Base-by-base conservation (phyloP, 371 early-diverging fungal species). In the Entomophthora muscae region DNA sequence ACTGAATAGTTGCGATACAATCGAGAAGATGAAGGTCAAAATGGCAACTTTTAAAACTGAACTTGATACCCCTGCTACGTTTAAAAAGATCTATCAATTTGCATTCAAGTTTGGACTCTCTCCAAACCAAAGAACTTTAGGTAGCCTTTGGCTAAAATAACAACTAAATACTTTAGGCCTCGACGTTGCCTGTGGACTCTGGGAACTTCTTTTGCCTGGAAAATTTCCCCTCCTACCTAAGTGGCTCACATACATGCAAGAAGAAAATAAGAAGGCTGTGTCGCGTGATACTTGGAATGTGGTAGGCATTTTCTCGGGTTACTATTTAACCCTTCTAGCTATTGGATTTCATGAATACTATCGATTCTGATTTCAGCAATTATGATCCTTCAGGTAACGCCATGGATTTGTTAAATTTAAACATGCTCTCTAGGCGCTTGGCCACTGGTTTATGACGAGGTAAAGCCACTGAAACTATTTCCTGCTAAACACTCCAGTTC, bases 201-300 rank as follows among this genome's bases (percentile, higher is more conserved):
- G 90, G 93, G 67, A 79, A 52, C 64, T 90, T 32, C 69, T 90
- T 53, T 71, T 91, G 59, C 61, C 54, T 0, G 78, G 72, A 57
- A 76, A 73, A 62, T 90, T 78, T 69, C 69, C 68, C 24, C 73
- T 80, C 58, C 68, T 88, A 62, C 83, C 85, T 26, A 58, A 79
- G 63, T 92, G 90, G 90, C 73, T 80, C 56, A 71, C 79, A 57
- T 91, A 85, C 65, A 69, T 89, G 22, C 67, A 83, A 76, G 78
- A 84, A 64, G 77, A 88, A 60, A 80, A 89, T 70, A 76, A 77
- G 17, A 87, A 85, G 64, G 79, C 89, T 10, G 89, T 92, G 65
- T 83, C 85, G 27, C 81, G 81, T 58, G 91, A 92, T 70, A 89
- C 90, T 1, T 92, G 92, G 93, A 80, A 76, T 59, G 68, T 86